Conservation (phyloP, 2,329 filamentous ascomycete genomes). For the Pseudogymnoascus sp. region DNA sequence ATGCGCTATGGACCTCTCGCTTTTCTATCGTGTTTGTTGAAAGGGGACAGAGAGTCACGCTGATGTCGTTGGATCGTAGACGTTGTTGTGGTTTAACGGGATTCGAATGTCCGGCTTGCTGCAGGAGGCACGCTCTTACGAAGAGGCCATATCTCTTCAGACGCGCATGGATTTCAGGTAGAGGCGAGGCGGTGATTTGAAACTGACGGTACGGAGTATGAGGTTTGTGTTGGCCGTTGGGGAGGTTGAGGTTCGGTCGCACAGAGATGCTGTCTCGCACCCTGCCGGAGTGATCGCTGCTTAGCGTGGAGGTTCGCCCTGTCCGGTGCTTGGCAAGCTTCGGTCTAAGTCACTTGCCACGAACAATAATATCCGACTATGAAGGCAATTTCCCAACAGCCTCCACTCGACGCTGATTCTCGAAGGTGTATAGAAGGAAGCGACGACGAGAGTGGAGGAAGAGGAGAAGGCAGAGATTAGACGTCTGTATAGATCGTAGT, state of each 20-base stretch:
- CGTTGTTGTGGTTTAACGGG: not conserved
- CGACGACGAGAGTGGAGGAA: not conserved
- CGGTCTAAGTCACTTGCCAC: not conserved
- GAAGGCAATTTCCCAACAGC: not conserved
- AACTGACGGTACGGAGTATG: not conserved
- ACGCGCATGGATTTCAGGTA: not conserved
- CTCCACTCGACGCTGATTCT: not conserved
- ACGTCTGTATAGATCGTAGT: not conserved
- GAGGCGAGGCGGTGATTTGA: not conserved
- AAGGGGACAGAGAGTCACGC: not conserved
- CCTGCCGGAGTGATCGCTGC: not conserved
- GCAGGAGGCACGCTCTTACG: not conserved
- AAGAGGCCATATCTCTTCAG: constrained; percentile 3
- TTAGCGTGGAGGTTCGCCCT: not conserved
- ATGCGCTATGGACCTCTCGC: not conserved
- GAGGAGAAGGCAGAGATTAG: not conserved
- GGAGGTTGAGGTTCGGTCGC: not conserved
- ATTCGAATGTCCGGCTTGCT: not conserved
- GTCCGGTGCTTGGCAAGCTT: not conserved
- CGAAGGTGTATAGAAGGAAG: constrained; percentile 1
- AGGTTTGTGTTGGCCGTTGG: not conserved
- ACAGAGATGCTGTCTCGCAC: not conserved
- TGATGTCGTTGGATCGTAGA: not conserved
- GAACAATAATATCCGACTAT: constrained; percentile 2
- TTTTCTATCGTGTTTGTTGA: not conserved